Base-by-base conservation (phyloP, 176 grass and related monocot genomes). In the Paspalum notatum region DNA sequence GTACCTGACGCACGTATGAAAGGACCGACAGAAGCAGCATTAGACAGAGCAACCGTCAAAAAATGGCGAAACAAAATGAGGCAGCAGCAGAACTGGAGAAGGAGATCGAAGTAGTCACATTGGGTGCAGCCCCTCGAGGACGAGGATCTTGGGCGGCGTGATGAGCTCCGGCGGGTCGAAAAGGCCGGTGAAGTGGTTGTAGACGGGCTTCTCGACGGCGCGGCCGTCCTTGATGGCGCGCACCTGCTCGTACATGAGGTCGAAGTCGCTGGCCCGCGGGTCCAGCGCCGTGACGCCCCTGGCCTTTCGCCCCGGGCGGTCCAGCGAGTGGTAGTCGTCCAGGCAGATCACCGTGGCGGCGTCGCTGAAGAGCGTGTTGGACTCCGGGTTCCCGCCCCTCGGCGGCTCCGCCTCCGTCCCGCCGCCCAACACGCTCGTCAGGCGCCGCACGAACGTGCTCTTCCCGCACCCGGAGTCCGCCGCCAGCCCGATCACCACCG, bases 401-500 rank as follows among this genome's bases (percentile, higher is more conserved):
- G 88, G 91, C 20, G 84, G 77, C 79, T 65, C 87, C n/a, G 75
- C 90, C 79, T 65, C 87, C n/a, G 75, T 87, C 5, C 60, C 64
- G 46, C 82, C 88, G 38, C 88, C 91, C 15, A 93, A 37, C 68
- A 93, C 88, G 77, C 91, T 90, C 24, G 91, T 83, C 80, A 90
- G 77, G 18, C 91, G 84, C 55, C 91, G 89, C 85, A 73, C 38
- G 88, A 94, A 86, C 41, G 88, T 88, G 54, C 78, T 90, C 84
- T 94, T 91, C 72, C 91, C 91, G 62, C 91, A 94, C 46, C 88
- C 91, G 5, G 91, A 94, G 69, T 94, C 91, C 11, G 85, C 91
- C 53, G 85, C 88, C 60, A 94, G 62, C 22, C 91, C 91, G 52
- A 94, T 88, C 75, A 94, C 88, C 66, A 94, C 63, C 12, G 82